phyloP scores from a whole-genome alignment of 169 alveolate genomes.

The Plasmodium adleri region DNA sequence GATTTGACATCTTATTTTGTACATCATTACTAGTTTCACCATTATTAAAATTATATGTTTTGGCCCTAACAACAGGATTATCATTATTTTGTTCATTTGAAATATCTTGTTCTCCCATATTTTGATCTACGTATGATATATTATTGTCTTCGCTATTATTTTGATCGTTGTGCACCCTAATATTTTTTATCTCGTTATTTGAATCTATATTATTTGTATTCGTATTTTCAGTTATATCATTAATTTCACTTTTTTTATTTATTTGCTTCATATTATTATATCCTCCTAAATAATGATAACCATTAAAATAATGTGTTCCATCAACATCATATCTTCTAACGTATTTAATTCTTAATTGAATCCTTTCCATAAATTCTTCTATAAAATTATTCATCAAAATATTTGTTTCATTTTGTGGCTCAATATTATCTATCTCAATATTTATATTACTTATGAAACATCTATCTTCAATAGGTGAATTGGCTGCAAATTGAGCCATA shows the following conservation, averaged over 20 bases:
- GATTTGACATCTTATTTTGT: neutral
- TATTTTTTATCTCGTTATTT: no score
- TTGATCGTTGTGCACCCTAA: no score
- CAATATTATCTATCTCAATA: neutral
- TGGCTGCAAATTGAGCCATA: constrained; percentile 54
- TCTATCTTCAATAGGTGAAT: constrained; percentile 67
- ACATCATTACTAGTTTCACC: neutral
- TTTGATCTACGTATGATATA: no score
- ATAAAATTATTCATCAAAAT: neutral
- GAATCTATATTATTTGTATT: no score
- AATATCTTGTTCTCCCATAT: no score
- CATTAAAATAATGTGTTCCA: neutral
- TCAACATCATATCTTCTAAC: neutral
- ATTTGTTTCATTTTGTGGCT: neutral
- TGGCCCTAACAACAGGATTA: no score
- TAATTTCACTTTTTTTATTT: no score
- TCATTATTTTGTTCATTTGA: no score
- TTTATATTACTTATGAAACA: constrained; percentile 17
- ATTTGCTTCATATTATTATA: no score
- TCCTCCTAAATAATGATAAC: no score
- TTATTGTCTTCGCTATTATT: no score
- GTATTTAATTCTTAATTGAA: neutral
- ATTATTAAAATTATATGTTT: neutral
- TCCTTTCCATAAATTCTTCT: neutral
- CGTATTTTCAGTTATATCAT: no score